phyloP scores from a whole-genome alignment of 176 grass and related monocot genomes.

The Oryza nivara region DNA sequence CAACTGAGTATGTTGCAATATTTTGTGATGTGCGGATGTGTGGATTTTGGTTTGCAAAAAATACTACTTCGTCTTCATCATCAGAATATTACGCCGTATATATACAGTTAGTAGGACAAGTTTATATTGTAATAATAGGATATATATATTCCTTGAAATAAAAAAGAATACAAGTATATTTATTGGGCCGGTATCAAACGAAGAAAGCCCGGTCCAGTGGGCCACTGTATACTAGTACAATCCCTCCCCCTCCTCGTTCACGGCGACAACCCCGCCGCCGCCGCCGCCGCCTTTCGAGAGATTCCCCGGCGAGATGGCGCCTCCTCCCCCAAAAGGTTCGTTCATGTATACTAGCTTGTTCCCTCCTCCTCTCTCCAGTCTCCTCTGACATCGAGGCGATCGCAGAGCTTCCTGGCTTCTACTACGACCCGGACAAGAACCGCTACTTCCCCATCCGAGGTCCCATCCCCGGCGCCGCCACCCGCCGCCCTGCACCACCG shows the following conservation, averaged over 20 bases:
- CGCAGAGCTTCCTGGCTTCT: slow-evolving; percentile 79
- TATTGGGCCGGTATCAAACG: neutral
- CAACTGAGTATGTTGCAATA: too few relatives aligned
- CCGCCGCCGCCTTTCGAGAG: neutral
- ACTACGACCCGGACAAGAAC: slow-evolving; percentile 81
- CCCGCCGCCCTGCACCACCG: slow-evolving; percentile 23
- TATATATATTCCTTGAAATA: too few relatives aligned
- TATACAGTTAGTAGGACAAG: too few relatives aligned
- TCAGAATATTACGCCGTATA: too few relatives aligned
- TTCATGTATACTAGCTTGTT: neutral
- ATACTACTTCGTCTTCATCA: too few relatives aligned
- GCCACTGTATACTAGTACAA: neutral
- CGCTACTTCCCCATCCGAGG: slow-evolving; percentile 79
- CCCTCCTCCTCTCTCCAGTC: neutral
- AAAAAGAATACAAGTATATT: too few relatives aligned
- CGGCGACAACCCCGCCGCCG: slow-evolving; percentile 25
- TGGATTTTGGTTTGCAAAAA: too few relatives aligned
- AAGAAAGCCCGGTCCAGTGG: neutral
- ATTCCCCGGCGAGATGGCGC: slow-evolving; percentile 39
- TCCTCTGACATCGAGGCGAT: slow-evolving; percentile 9
- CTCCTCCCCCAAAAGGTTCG: slow-evolving; percentile 49
- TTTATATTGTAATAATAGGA: too few relatives aligned
- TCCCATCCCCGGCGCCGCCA: slow-evolving; percentile 65
- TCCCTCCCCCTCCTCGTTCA: neutral
- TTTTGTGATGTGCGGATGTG: too few relatives aligned